These are phyloP conservation scores for Calocybe gambosa DNA, from an alignment of 1,284 basidiomycete species.

Conservation along the genomic window DNA sequence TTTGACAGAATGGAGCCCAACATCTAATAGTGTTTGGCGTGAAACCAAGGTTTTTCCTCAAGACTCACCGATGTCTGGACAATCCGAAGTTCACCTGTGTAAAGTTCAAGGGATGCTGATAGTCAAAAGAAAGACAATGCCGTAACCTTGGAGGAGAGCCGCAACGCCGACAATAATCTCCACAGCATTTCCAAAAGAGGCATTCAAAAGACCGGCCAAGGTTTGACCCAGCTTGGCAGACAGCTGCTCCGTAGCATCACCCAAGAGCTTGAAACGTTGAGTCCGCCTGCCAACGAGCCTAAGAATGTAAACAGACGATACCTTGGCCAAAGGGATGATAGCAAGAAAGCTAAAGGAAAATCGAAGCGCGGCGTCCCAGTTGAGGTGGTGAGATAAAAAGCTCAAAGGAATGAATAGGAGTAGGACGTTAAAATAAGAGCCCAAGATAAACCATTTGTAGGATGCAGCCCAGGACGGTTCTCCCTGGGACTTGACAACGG, in stretches of 20 bases:
- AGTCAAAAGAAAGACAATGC: neutral
- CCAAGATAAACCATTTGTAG: conserved; percentile 62
- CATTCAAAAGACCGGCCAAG: conserved; percentile 81
- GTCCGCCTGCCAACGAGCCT: neutral
- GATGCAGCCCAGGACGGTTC: conserved; percentile 60
- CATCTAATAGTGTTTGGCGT: conserved; percentile 40
- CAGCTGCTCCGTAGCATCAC: conserved; percentile 85
- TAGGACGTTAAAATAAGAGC: conserved; percentile 73
- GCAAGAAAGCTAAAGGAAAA: conserved; percentile 82
- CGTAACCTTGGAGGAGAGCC: conserved; percentile 72
- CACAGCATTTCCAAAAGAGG: conserved; percentile 76
- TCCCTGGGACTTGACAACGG: conserved; percentile 48
- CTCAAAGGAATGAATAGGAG: conserved; percentile 74
- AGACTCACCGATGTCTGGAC: conserved; percentile 81
- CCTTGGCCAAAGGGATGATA: conserved; percentile 84
- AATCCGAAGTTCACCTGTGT: conserved; percentile 68
- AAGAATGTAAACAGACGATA: conserved; percentile 3
- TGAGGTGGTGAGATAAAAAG: conserved; percentile 50
- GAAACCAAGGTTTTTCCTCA: neutral
- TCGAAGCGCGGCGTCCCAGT: conserved; percentile 80
- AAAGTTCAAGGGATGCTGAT: conserved; percentile 5
- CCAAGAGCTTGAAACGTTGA: conserved; percentile 49
- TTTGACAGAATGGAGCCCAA: conserved; percentile 87
- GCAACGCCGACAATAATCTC: conserved; percentile 87
- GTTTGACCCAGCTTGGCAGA: conserved; percentile 77